Evolutionary conservation across 352 stramenopile genomes (phyloP).

Genomic region (Phytopythium sindhum): DNA sequence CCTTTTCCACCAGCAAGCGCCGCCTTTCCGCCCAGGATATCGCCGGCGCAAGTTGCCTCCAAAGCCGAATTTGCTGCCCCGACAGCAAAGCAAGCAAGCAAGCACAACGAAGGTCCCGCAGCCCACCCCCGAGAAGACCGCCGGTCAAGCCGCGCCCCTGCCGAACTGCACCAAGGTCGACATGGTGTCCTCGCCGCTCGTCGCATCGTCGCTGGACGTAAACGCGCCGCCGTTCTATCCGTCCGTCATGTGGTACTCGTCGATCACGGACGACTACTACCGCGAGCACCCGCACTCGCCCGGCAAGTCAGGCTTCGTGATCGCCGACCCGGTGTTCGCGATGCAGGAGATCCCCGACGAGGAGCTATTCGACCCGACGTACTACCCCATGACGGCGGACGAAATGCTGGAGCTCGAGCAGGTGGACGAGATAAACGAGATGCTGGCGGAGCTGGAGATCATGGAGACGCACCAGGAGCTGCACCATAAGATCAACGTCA

Average conservation of each 20-base stretch:
- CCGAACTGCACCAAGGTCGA: not conserved
- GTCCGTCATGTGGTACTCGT: constrained; percentile 48
- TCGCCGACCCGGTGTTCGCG: constrained; percentile 48
- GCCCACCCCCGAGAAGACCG: not conserved
- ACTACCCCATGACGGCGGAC: constrained; percentile 50
- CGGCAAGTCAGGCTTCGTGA: constrained; percentile 58
- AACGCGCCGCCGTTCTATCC: constrained; percentile 59
- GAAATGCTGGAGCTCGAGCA: constrained; percentile 72
- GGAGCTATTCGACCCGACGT: constrained; percentile 69
- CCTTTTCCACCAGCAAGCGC: not conserved
- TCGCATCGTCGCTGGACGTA: constrained; percentile 44
- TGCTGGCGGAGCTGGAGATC: constrained; percentile 73
- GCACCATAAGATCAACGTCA: constrained; percentile 50
- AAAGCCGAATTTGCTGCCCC: constrained; percentile 9
- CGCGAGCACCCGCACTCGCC: constrained; percentile 53
- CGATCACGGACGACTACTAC: constrained; percentile 68
- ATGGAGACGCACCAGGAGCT: constrained; percentile 78
- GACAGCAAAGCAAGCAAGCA: constrained; percentile 10
- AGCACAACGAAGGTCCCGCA: constrained; percentile 30
- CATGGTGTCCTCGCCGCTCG: constrained; percentile 39
- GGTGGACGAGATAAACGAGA: constrained; percentile 76
- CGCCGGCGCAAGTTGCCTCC: not conserved
- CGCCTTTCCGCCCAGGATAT: not conserved
- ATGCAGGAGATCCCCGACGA: constrained; percentile 65
- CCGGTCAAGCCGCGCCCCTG: not conserved